Percentiles rank a stretch among this genome's conserved stretches.
Evolutionary conservation across 2,329 filamentous ascomycete species (phyloP).

Genomic region (Blastomyces silverae): DNA sequence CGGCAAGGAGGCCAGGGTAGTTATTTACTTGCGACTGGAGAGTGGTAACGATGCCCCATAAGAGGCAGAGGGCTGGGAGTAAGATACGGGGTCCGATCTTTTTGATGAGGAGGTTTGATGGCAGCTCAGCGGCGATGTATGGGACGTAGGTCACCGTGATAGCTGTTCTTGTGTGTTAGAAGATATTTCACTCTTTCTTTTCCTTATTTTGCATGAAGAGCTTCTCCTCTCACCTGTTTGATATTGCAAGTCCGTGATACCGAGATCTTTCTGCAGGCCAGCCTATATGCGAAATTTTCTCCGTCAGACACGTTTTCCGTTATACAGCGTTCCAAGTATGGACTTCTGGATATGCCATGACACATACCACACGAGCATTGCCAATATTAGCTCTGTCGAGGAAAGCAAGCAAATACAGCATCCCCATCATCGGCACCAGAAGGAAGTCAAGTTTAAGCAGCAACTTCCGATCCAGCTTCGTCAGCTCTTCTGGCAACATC

Average conservation of each 20-base stretch:
- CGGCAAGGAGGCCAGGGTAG: conserved; percentile 52
- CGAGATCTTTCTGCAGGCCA: conserved; percentile 53
- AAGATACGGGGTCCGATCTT: conserved; percentile 54
- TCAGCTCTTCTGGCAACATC: conserved; percentile 1
- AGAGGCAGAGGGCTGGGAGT: conserved; percentile 51
- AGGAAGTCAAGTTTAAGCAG: conserved; percentile 37
- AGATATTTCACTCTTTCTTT: not conserved
- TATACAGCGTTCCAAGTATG: not conserved
- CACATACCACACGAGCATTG: conserved; percentile 56
- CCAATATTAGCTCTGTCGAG: conserved; percentile 67
- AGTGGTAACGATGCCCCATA: conserved; percentile 54
- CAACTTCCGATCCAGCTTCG: conserved; percentile 28
- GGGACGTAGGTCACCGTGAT: conserved; percentile 16
- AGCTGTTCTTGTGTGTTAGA: conserved; percentile 1
- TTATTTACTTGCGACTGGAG: conserved; percentile 35
- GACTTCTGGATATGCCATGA: not conserved
- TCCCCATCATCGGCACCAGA: conserved; percentile 34
- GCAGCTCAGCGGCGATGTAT: conserved; percentile 43
- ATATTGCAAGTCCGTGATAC: conserved; percentile 57
- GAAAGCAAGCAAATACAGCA: conserved; percentile 60
- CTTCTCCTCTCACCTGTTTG: conserved; percentile 37
- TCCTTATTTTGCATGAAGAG: not conserved
- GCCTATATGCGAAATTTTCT: conserved; percentile 1
- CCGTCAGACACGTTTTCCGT: not conserved
- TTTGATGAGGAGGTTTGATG: conserved; percentile 59